These are phyloP conservation scores for Chaetomium globosum DNA, from an alignment of 2,329 filamentous ascomycete species.

Conservation along the genomic window DNA sequence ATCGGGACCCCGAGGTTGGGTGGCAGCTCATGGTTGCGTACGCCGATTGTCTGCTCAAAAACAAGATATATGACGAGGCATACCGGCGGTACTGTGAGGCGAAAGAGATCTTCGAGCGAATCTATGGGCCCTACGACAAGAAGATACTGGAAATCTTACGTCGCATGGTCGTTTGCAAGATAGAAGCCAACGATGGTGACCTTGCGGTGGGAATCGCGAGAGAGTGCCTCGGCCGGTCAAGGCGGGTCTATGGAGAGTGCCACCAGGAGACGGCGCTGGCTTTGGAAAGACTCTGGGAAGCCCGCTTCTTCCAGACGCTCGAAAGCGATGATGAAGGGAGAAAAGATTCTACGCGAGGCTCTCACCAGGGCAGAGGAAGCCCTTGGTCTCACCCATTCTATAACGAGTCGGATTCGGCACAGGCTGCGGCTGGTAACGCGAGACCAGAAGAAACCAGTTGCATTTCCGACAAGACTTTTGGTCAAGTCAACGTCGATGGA, in stretches of 20 bases:
- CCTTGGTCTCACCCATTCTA: slow-evolving; percentile 4
- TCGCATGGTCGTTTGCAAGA: slow-evolving; percentile 17
- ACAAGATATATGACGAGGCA: too few relatives aligned
- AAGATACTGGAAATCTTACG: slow-evolving; percentile 7
- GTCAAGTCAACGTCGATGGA: neutral
- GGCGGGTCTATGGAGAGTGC: slow-evolving; percentile 12
- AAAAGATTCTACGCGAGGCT: slow-evolving; percentile 1
- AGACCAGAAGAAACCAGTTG: too few relatives aligned
- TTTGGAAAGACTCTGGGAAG: neutral
- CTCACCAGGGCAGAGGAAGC: neutral
- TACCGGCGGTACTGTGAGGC: too few relatives aligned
- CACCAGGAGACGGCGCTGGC: slow-evolving; percentile 16
- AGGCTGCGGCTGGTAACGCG: too few relatives aligned
- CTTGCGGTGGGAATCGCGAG: neutral
- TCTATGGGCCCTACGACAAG: slow-evolving; percentile 12
- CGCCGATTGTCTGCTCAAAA: neutral
- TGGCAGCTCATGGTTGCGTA: neutral
- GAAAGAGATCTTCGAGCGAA: neutral
- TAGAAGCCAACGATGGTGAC: slow-evolving; percentile 9
- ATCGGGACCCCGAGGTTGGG: neutral
- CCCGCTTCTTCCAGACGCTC: neutral
- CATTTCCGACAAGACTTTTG: neutral
- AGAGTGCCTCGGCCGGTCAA: slow-evolving; percentile 10
- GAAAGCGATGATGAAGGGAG: slow-evolving; percentile 2
- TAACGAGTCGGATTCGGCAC: neutral